Conservation (phyloP, 805 yeast species). For the Zygoascus ofunaensis region DNA sequence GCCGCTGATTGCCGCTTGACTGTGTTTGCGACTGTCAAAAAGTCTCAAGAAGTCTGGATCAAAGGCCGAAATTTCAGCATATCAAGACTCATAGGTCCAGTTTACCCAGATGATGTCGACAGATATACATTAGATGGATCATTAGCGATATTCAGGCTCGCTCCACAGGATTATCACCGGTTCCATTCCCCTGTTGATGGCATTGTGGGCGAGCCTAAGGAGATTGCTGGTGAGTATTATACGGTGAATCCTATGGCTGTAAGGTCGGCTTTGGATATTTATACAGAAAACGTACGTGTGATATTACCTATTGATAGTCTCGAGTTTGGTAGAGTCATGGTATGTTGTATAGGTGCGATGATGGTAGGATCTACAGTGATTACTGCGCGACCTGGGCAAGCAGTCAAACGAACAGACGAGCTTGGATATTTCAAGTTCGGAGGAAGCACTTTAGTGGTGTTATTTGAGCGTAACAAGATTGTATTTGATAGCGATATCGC, state of each 20-base stretch:
- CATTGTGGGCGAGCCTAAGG: conserved; percentile 49
- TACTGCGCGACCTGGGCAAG: conserved; percentile 53
- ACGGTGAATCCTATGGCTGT: conserved; percentile 98
- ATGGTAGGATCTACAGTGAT: conserved; percentile 91
- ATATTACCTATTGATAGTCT: conserved; percentile 67
- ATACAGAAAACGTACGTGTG: conserved; percentile 81
- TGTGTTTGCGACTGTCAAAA: conserved; percentile 47
- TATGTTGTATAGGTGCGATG: conserved; percentile 93
- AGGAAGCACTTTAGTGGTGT: conserved; percentile 73
- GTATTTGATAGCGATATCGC: conserved; percentile 65
- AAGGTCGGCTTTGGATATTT: conserved; percentile 78
- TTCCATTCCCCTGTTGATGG: conserved; percentile 88
- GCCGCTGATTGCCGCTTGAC: conserved; percentile 87
- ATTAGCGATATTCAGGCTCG: conserved; percentile 73
- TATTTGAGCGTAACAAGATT: conserved; percentile 41
- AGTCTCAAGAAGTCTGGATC: conserved; percentile 77
- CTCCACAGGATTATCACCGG: conserved; percentile 96
- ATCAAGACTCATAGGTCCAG: conserved; percentile 44
- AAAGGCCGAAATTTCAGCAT: conserved; percentile 74
- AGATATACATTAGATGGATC: conserved; percentile 44
- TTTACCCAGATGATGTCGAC: conserved; percentile 30
- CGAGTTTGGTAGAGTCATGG: conserved; percentile 67
- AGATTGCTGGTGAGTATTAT: conserved; percentile 82
- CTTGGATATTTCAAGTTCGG: conserved; percentile 94
- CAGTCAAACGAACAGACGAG: conserved; percentile 63